Conservation (phyloP, 768 basidiomycete species). For the Boletus fagicola region DNA sequence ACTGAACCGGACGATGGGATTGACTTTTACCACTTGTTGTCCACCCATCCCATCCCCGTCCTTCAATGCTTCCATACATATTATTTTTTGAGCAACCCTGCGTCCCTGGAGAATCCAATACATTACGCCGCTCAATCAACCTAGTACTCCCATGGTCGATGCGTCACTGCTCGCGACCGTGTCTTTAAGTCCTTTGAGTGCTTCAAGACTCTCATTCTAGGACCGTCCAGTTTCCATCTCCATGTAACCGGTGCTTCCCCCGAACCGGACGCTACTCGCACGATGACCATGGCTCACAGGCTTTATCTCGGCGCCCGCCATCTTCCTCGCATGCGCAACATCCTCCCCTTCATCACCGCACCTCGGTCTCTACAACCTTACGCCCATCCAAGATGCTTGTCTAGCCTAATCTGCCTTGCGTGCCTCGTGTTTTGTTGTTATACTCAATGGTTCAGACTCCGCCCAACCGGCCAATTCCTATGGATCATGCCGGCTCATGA, state of each 20-base stretch:
- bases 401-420: background rate
- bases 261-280: background rate
- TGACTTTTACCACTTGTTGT: background rate
- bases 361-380: background rate
- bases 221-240: background rate
- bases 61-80: no score
- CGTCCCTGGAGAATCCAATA: background rate
- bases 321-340: background rate
- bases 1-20: background rate
- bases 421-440: background rate
- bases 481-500: background rate
- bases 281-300: background rate
- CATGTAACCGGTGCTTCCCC: background rate
- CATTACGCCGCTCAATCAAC: background rate
- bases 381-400: no score
- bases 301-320: background rate
- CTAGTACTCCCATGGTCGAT: background rate
- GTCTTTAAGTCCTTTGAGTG: background rate
- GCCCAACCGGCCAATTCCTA: background rate
- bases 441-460: conserved; percentile 14
- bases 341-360: no score
- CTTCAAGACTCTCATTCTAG: background rate
- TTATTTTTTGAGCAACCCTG: background rate
- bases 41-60: background rate
- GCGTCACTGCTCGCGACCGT: background rate